Evolutionary conservation across 495 filamentous ascomycete genomes (phyloP).

Genomic region (Massariosphaeria phaeospora): DNA sequence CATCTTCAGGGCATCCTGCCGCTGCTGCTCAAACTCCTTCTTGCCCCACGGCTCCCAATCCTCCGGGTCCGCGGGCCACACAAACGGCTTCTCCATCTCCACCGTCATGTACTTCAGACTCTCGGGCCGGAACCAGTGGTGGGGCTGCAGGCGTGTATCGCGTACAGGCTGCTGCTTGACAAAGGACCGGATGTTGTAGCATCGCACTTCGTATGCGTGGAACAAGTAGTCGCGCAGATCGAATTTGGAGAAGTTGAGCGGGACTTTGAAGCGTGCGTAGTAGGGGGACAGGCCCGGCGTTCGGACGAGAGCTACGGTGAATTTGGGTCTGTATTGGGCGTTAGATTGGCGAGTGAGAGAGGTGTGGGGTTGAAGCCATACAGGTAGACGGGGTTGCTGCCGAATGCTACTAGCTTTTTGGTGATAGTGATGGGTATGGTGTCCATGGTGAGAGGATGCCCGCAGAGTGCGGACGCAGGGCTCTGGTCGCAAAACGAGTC

Average conservation of each 20-base stretch:
- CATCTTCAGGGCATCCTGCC: background rate
- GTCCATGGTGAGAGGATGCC: background rate
- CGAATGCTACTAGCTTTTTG: constrained; percentile 18
- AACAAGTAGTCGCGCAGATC: constrained; percentile 86
- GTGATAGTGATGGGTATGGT: background rate
- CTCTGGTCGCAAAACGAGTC: too few relatives aligned
- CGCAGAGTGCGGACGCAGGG: too few relatives aligned
- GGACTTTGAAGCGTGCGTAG: constrained; percentile 79
- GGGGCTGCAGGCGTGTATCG: constrained; percentile 42
- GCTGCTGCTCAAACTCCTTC: constrained; percentile 37
- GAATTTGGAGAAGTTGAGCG: constrained; percentile 83
- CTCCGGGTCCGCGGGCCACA: constrained; percentile 65
- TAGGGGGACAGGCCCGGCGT: constrained; percentile 65
- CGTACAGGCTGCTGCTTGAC: constrained; percentile 63
- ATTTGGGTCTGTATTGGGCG: constrained; percentile 59
- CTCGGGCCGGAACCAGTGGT: constrained; percentile 53
- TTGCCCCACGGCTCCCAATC: constrained; percentile 52
- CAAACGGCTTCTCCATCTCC: constrained; percentile 76
- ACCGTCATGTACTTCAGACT: constrained; percentile 86
- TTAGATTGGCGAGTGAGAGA: background rate
- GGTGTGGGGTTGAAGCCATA: constrained; percentile 14
- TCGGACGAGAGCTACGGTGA: constrained; percentile 69
- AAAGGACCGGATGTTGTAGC: constrained; percentile 68
- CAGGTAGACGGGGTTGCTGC: constrained; percentile 42
- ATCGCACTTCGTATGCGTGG: constrained; percentile 64